A percentile compares a stretch with the other conserved stretches of the same genome.
Conservation (phyloP, 306 rosid genomes). For the Quercus ilex region DNA sequence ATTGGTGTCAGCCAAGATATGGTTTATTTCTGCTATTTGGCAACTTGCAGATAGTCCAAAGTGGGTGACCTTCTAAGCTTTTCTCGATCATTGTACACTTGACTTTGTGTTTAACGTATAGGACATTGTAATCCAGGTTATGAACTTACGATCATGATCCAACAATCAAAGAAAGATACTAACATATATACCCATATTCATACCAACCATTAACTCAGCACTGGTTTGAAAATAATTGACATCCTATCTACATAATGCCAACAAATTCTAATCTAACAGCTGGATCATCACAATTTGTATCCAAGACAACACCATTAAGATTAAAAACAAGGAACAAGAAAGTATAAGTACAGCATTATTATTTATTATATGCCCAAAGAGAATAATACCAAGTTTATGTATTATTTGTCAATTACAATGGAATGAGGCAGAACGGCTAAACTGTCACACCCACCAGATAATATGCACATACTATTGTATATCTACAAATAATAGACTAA, state of each 20-base stretch:
- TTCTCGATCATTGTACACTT: constrained; percentile 1
- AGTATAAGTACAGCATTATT: background rate
- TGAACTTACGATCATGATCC: background rate
- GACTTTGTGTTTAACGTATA: background rate
- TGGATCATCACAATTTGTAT: background rate
- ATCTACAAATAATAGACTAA: constrained; percentile 11
- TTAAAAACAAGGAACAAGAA: background rate
- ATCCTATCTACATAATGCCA: constrained; percentile 11
- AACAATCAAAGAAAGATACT: no score
- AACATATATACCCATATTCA: background rate
- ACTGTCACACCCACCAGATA: constrained; percentile 11
- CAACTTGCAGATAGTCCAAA: constrained; percentile 19
- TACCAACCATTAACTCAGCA: background rate
- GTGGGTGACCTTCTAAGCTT: background rate
- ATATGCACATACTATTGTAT: background rate
- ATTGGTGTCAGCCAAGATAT: no score
- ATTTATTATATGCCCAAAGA: background rate
- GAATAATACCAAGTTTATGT: constrained; percentile 7
- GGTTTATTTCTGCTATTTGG: background rate
- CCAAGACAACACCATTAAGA: background rate
- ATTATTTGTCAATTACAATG: constrained; percentile 19
- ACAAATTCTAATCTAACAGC: constrained; percentile 23
- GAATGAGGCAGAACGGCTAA: constrained; percentile 31
- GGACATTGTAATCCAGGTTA: background rate
- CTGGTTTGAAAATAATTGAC: background rate